Evolutionary conservation across 1,139 yeast genomes (phyloP).

Genomic region (Pichia sp.): DNA sequence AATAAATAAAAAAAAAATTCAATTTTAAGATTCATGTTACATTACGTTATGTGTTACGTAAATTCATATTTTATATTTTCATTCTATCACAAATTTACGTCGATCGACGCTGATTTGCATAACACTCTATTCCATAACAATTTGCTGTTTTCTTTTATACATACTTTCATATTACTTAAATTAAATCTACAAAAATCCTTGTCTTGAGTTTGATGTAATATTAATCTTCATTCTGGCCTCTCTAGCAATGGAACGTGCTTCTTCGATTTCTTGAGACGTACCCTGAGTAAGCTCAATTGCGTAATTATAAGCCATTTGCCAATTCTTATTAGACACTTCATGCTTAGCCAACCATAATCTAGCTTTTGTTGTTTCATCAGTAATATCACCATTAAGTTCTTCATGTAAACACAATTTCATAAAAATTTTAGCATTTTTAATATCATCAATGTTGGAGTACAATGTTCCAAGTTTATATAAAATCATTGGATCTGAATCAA

Average conservation of each 20-base stretch:
- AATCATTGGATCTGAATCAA: constrained; percentile 38
- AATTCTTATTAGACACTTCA: constrained; percentile 53
- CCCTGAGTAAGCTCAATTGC: constrained; percentile 74
- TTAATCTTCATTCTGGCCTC: constrained; percentile 44
- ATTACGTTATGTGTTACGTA: too few relatives aligned
- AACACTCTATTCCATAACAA: not conserved
- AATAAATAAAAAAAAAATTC: too few relatives aligned
- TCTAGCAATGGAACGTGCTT: constrained; percentile 76
- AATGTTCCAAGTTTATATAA: constrained; percentile 64
- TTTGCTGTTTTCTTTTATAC: not conserved
- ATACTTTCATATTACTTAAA: not conserved
- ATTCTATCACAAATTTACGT: too few relatives aligned
- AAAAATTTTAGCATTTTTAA: constrained; percentile 49
- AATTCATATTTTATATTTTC: too few relatives aligned
- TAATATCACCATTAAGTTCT: constrained; percentile 59
- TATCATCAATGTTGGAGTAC: constrained; percentile 51
- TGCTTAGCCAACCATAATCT: constrained; percentile 79
- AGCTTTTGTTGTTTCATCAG: constrained; percentile 77
- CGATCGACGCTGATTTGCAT: too few relatives aligned
- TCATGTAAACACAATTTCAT: constrained; percentile 72
- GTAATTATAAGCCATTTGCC: constrained; percentile 63
- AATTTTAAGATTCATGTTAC: too few relatives aligned
- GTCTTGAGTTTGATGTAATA: not conserved
- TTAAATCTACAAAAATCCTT: not conserved
- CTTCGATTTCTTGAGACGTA: constrained; percentile 79